phyloP scores from a whole-genome alignment of 306 rosid genomes.

The Biancaea sappan region DNA sequence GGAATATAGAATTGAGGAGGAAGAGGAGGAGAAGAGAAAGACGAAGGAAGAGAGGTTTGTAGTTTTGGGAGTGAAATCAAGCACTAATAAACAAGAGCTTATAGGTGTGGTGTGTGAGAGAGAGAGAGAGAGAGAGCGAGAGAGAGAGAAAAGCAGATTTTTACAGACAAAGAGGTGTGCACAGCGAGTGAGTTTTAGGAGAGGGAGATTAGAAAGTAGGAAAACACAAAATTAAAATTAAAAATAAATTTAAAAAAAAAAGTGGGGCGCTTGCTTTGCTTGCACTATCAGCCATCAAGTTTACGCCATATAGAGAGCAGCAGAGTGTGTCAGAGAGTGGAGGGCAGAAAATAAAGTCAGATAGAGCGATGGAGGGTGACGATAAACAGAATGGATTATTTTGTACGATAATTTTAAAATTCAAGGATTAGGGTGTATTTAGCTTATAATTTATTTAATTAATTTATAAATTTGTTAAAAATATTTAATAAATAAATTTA shows the following conservation, averaged over 20 bases:
- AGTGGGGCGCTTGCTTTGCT: constrained; percentile 66
- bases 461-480: too few relatives aligned
- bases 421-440: too few relatives aligned
- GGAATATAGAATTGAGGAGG: constrained; percentile 1
- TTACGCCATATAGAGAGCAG: constrained; percentile 58
- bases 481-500: too few relatives aligned
- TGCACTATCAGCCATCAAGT: constrained; percentile 77
- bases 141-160: constrained; percentile 34
- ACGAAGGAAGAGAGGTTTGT: constrained; percentile 10
- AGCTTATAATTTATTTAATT: too few relatives aligned
- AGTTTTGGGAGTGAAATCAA: constrained; percentile 42
- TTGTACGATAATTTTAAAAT: too few relatives aligned
- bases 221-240: not conserved
- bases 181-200: constrained; percentile 34
- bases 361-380: constrained; percentile 20
- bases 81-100: constrained; percentile 62
- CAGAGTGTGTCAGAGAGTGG: constrained; percentile 67
- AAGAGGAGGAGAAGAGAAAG: not conserved
- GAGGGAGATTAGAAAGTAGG: constrained; percentile 18
- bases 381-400: too few relatives aligned
- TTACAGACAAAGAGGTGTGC: constrained; percentile 47
- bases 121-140: not conserved
- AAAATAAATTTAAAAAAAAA: not conserved
- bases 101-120: constrained; percentile 37
- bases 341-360: constrained; percentile 41